Evolutionary conservation across 257 asterid species (phyloP).

Genomic region (Linderniella brevidens): DNA sequence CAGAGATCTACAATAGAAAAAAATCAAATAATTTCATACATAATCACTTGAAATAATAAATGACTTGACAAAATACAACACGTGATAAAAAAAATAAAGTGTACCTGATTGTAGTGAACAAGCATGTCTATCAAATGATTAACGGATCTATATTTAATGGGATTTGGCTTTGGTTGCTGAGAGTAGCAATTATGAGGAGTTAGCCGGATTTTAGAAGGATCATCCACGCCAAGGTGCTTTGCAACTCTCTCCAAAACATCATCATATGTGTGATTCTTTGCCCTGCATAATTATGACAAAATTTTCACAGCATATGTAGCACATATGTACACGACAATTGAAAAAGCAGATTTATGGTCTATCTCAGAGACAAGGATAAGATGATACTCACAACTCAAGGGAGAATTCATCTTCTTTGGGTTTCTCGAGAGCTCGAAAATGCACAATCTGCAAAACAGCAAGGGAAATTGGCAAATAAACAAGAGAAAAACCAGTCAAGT

Average conservation of each 20-base stretch:
- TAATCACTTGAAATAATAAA: slow-evolving; percentile 8
- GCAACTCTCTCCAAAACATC: slow-evolving; percentile 93
- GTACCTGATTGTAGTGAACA: slow-evolving; percentile 96
- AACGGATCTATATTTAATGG: slow-evolving; percentile 72
- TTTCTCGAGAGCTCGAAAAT: slow-evolving; percentile 1
- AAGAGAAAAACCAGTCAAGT: background rate
- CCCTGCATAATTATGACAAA: slow-evolving; percentile 31
- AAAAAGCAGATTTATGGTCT: too few relatives aligned
- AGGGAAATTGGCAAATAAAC: background rate
- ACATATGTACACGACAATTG: too few relatives aligned
- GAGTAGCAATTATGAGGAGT: slow-evolving; percentile 97
- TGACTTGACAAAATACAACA: background rate
- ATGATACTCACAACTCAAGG: background rate
- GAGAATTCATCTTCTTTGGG: background rate
- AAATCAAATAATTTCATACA: background rate
- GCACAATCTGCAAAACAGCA: background rate
- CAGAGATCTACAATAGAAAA: slow-evolving; percentile 46
- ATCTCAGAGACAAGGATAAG: background rate
- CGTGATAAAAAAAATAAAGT: background rate
- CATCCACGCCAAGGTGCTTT: slow-evolving; percentile 62
- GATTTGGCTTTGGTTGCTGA: slow-evolving; percentile 93
- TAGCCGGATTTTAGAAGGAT: slow-evolving; percentile 84
- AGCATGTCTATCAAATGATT: slow-evolving; percentile 88
- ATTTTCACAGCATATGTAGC: slow-evolving; percentile 4
- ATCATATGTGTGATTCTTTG: slow-evolving; percentile 80